A percentile compares a stretch with the other conserved stretches of the same genome.
Evolutionary conservation across 345 rosid species (phyloP).

Genomic region (Litchi chinensis): DNA sequence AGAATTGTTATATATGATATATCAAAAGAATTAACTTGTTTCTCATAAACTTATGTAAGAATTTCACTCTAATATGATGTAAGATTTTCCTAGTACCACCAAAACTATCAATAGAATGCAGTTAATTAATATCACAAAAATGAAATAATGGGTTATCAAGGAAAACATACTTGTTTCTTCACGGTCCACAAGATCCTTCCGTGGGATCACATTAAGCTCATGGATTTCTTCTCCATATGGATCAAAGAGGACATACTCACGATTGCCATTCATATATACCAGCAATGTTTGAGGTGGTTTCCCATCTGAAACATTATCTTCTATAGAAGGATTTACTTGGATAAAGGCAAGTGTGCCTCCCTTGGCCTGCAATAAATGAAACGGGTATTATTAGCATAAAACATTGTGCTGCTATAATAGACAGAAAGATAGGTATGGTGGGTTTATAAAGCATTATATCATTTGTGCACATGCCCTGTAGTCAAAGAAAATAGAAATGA

Average conservation of each 20-base stretch:
- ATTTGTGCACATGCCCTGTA: neutral
- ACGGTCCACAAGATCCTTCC: slow-evolving; percentile 31
- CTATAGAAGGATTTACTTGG: slow-evolving; percentile 33
- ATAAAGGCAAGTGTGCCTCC: slow-evolving; percentile 73
- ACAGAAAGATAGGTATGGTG: neutral
- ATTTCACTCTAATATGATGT: too few species aligned
- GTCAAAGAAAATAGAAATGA: neutral
- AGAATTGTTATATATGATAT: too few species aligned
- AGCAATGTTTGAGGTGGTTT: slow-evolving; percentile 48
- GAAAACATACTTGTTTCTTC: slow-evolving; percentile 53
- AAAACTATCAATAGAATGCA: neutral
- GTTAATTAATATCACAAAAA: neutral
- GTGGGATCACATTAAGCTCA: slow-evolving; percentile 44
- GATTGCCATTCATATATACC: slow-evolving; percentile 75
- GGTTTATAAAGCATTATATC: neutral
- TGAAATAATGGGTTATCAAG: neutral
- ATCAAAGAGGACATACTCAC: slow-evolving; percentile 80
- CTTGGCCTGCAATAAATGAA: slow-evolving; percentile 57
- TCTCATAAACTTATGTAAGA: neutral
- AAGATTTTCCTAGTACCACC: neutral
- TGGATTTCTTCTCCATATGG: slow-evolving; percentile 55
- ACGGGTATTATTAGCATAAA: slow-evolving; percentile 16
- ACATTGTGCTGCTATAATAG: neutral
- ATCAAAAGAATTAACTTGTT: too few species aligned
- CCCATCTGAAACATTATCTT: slow-evolving; percentile 39